Base-by-base conservation (phyloP, 768 basidiomycete genomes). In the Boletus reticuloceps region DNA sequence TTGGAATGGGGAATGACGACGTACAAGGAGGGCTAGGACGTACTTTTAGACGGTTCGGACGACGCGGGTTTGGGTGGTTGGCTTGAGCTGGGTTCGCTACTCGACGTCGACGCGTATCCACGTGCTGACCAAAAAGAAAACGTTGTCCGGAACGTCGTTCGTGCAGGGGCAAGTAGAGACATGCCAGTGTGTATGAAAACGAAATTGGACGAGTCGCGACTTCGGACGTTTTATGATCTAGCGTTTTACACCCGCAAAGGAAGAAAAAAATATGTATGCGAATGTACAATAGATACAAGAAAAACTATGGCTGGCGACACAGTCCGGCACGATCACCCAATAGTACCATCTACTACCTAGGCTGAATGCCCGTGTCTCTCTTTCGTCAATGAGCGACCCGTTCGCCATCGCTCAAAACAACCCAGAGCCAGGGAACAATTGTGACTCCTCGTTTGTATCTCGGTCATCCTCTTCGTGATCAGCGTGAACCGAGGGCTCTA, bases 351-450 rank as follows among this genome's bases (percentile, higher is more conserved):
- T 66, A 58, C 34, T 53, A 45, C 56, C 48, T 47, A 49, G 22
- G 13, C 3, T 22, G 22, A 22, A 22, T 22, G 22, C 22, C 22
- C 22, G 22, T 22, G 22, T 22, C n/a, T 9, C 27, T 29, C 27
- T 29, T 29, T 29, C 27, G 27, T 29, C 8, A 29, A 29, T 29
- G 27, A 29, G 27, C 1, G 8, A 29, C 27, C 27, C 29, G 2
- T 9, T 29, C 29, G 2, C 29, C 29, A 29, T 29, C 9, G 45
- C 29, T 73, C 60, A 77, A 57, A 74, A 78, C 45, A 77, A 51
- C 40, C 74, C 77, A 25, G 76, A 77, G 29, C 76, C 76, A 22
- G 76, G 76, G 68, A 77, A 75, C 51, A 78, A 41, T 57, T 68
- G 76, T 14, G 72, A 74, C 41, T 67, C 70, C 55, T 72, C 75